Base-by-base conservation (phyloP, 345 rosid genomes). In the Eucalyptus camaldulensis region DNA sequence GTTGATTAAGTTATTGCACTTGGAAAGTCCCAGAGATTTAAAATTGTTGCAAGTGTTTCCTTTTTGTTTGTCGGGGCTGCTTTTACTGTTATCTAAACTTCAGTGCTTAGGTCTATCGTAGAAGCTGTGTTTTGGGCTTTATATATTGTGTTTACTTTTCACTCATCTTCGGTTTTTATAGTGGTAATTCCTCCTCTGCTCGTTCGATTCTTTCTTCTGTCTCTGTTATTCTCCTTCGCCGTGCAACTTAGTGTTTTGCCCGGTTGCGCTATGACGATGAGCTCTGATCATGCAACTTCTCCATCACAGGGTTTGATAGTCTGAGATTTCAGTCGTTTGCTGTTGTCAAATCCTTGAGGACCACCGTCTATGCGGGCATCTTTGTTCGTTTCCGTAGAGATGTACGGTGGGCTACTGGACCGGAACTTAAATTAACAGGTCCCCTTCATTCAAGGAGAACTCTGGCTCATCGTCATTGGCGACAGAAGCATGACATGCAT, bases 1-100 rank as follows among this genome's bases (percentile, higher is more conserved):
- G 99, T 96, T 25, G 99, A 96, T 85, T 96, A 94, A 88, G 87
- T 25, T 29, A 65, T n/a, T 44, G 83, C 47, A 37, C 47, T 76
- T 12, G 83, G 47, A 76, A 40, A 56, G 15, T 40, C 83, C 83
- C 24, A 44, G 83, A 40, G 83, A 40, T 40, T 40, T 37, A 11
- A 10, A 76, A 10, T 15, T 21, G 15, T 21, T 3, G 4, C 47
- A 6, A 76, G 83, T 6, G 45, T 76, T 76, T 40, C 47, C 47
- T 22, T 13, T 76, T 37, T 65, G 43, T 17, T 9, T 10, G 13
- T 44, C 11, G 44, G 47, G 47, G 83, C 47, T 76, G 83, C 29
- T 40, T 13, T 40, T 40, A 21, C 27, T 40, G 83, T 44, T 76
- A 10, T 76, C 11, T 76, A 10, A 40, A 72, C 83, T 37, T 10